phyloP scores from a whole-genome alignment of 805 yeast species.

The Pichia scutulata region DNA sequence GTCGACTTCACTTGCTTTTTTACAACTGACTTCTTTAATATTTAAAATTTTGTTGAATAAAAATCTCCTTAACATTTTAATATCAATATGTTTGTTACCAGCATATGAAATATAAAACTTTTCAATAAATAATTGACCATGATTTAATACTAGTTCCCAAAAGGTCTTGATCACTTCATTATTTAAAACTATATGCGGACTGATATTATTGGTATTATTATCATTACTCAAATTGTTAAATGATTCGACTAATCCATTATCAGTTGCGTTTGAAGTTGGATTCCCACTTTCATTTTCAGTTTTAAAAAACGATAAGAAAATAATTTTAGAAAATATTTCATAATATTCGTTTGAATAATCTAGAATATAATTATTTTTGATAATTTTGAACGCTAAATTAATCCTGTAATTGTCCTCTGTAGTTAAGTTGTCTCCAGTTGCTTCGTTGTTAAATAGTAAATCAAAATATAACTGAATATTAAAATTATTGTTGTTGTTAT shows the following conservation, averaged over 20 bases:
- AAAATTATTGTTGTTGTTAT: neutral
- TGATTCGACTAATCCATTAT: neutral
- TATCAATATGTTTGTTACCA: conserved; percentile 3
- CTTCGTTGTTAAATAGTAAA: conserved; percentile 16
- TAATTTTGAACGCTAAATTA: conserved; percentile 11
- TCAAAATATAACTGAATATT: conserved; percentile 18
- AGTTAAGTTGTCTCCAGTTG: neutral
- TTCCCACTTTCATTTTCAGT: conserved; percentile 1
- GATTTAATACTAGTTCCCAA: conserved; percentile 18
- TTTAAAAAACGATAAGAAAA: conserved; percentile 5
- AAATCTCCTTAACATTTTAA: neutral
- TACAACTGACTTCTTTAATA: conserved; percentile 2
- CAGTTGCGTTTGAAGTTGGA: neutral
- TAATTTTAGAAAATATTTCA: conserved; percentile 11
- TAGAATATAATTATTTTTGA: conserved; percentile 13
- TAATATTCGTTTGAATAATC: conserved; percentile 15
- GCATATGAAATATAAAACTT: conserved; percentile 12
- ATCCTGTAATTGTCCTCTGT: conserved; percentile 15
- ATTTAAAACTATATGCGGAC: conserved; percentile 4
- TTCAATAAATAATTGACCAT: conserved; percentile 15
- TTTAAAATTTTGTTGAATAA: conserved; percentile 8
- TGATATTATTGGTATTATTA: neutral
- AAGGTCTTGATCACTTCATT: conserved; percentile 15
- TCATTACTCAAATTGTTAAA: neutral
- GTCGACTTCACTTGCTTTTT: neutral